Conservation (phyloP, 352 stramenopile genomes). For the Globisporangium nagaii region DNA sequence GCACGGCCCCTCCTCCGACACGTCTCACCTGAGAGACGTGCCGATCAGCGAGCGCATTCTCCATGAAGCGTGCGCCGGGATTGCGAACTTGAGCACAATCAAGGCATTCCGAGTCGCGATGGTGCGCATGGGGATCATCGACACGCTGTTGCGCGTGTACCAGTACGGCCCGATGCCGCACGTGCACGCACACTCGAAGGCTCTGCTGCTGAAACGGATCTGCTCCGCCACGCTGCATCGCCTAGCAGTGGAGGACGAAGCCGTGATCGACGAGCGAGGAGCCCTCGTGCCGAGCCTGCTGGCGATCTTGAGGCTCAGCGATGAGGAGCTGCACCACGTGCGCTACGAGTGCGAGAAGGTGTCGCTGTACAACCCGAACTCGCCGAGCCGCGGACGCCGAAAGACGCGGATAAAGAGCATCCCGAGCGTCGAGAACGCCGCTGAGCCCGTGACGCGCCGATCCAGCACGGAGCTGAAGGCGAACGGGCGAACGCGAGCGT, state of each 20-base stretch:
- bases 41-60: slow-evolving; percentile 32
- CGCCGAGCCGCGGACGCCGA: not conserved
- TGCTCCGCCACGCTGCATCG: slow-evolving; percentile 69
- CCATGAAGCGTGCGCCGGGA: slow-evolving; percentile 43
- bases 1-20: not conserved
- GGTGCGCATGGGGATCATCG: slow-evolving; percentile 46
- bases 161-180: slow-evolving; percentile 7
- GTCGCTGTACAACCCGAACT: slow-evolving; percentile 29
- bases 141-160: slow-evolving; percentile 43
- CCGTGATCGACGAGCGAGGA: slow-evolving; percentile 22
- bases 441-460: not conserved
- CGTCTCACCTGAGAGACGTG: not conserved
- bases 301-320: slow-evolving; percentile 42
- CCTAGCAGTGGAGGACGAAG: slow-evolving; percentile 55
- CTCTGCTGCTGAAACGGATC: slow-evolving; percentile 28
- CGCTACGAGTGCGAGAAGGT: slow-evolving; percentile 75
- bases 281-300: slow-evolving; percentile 53
- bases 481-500: not conserved
- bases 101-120: slow-evolving; percentile 50
- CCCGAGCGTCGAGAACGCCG: not conserved
- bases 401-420: not conserved
- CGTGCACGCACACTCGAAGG: not conserved
- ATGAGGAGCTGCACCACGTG: slow-evolving; percentile 65
- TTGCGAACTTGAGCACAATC: slow-evolving; percentile 72
- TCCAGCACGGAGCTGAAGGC: not conserved